phyloP scores from a whole-genome alignment of 164 flowering plant genomes.

The Stephania cephalantha region DNA sequence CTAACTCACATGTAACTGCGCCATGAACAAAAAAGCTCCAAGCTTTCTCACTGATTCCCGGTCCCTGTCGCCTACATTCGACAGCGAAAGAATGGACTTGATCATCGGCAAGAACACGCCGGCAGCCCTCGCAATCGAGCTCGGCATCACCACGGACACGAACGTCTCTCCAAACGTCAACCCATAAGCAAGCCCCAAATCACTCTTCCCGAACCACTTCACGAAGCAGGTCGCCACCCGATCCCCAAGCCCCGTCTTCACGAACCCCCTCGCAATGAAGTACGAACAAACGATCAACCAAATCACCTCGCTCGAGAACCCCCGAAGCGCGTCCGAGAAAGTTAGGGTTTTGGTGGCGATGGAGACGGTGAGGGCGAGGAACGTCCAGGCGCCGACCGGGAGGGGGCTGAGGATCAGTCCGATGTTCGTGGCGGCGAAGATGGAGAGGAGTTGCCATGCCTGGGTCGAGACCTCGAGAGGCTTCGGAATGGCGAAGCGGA shows the following conservation, averaged over 20 bases:
- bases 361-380: slow-evolving; percentile 56
- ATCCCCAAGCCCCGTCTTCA: slow-evolving; percentile 84
- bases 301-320: slow-evolving; percentile 76
- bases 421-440: slow-evolving; percentile 71
- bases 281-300: slow-evolving; percentile 89
- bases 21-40: slow-evolving; percentile 65
- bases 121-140: slow-evolving; percentile 89
- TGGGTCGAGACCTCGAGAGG: slow-evolving; percentile 52
- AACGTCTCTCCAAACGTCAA: slow-evolving; percentile 72
- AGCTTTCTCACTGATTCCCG: slow-evolving; percentile 62
- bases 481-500: slow-evolving; percentile 55
- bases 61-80: slow-evolving; percentile 20
- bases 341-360: slow-evolving; percentile 56
- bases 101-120: slow-evolving; percentile 89
- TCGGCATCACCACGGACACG: slow-evolving; percentile 89
- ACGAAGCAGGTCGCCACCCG: slow-evolving; percentile 82
- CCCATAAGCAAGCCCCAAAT: slow-evolving; percentile 81
- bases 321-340: slow-evolving; percentile 56
- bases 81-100: slow-evolving; percentile 54
- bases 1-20: slow-evolving; percentile 71
- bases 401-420: slow-evolving; percentile 73
- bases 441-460: slow-evolving; percentile 80
- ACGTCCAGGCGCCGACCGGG: slow-evolving; percentile 90
- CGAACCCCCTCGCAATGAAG: slow-evolving; percentile 89
- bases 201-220: slow-evolving; percentile 76